Percentiles rank a stretch among this genome's conserved stretches.
Evolutionary conservation across 1,284 basidiomycete species (phyloP).

Genomic region (Rhodotorula sp.): DNA sequence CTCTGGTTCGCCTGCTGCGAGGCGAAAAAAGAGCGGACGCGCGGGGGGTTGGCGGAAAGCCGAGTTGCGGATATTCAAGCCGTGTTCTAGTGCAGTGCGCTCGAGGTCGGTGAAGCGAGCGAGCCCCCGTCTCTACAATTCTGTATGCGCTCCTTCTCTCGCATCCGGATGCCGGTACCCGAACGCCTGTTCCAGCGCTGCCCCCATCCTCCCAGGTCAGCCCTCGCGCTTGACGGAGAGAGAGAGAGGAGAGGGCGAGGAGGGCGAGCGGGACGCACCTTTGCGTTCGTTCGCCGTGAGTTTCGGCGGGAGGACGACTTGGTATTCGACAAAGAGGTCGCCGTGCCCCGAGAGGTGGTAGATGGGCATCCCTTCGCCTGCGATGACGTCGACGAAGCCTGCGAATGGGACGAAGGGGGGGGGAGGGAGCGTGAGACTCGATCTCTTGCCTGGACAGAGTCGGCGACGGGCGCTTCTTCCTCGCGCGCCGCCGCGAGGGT

Average conservation of each 20-base stretch:
- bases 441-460: too few species aligned
- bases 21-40: too few species aligned
- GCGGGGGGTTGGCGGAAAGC: too few species aligned
- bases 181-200: constrained; percentile 27
- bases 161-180: constrained; percentile 18
- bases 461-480: too few species aligned
- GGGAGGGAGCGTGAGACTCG: neutral
- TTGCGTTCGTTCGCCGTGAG: constrained; percentile 52
- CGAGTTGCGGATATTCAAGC: too few species aligned
- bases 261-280: constrained; percentile 2
- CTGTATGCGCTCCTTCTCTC: neutral
- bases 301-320: constrained; percentile 74
- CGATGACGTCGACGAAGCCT: constrained; percentile 80
- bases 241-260: neutral
- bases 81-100: too few species aligned
- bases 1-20: too few species aligned
- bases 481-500: too few species aligned
- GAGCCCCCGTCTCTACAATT: constrained; percentile 11
- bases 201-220: neutral
- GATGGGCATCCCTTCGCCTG: constrained; percentile 66
- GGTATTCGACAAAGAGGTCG: constrained; percentile 86
- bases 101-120: too few species aligned
- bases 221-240: neutral
- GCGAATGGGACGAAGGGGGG: constrained; percentile 2
- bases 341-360: constrained; percentile 57